Base-by-base conservation (phyloP, 305 asterid species). In the Petunia hybrid region DNA sequence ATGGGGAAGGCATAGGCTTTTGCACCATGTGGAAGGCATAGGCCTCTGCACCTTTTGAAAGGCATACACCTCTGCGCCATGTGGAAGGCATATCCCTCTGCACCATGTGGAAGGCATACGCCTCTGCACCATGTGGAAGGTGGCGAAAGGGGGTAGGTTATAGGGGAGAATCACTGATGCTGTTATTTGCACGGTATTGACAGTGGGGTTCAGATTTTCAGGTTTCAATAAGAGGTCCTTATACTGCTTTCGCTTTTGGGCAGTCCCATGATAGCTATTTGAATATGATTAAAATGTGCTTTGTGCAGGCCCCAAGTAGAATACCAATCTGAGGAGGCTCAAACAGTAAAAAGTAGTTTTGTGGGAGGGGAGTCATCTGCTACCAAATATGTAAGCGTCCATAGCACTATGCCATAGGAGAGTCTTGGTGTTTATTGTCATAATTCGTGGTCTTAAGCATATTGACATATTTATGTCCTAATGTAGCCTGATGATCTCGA, bases 401-500 rank as follows among this genome's bases (percentile, higher is more conserved):
- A 57, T 80, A 79, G 6, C 77, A 64, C 76, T 65, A 39, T 79
- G 39, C 8, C 10, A n/a, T 79, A 43, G 13, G 63, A 36, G 46
- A 48, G 7, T 56, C 12, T 38, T 82, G 42, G 48, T 38, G 46
- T 46, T 57, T 82, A 6, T 77, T 35, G 85, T 63, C 46, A 22
- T 66, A 56, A 39, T 4, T 65, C 22, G 65, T 53, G 48, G 46
- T 79, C 51, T 79, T 53, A 66, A 48, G 66, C 64, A 62, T 79
- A 13, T 31, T 64, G 55, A 79, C 77, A 63, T 45, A 82, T 35
- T 40, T 63, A 77, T 40, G 6, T 80, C 77, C 79, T 82, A 89
- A 14, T 73, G 91, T 87, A 93, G 97, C 5, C 88, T 80, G 94
- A 92, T 45, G 97, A 92, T 76, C 81, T 83, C 51, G 99, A 93